A percentile compares a stretch with the other conserved stretches of the same genome.
Evolutionary conservation across 2,329 filamentous ascomycete species (phyloP).

Genomic region (Cercospora sesami): DNA sequence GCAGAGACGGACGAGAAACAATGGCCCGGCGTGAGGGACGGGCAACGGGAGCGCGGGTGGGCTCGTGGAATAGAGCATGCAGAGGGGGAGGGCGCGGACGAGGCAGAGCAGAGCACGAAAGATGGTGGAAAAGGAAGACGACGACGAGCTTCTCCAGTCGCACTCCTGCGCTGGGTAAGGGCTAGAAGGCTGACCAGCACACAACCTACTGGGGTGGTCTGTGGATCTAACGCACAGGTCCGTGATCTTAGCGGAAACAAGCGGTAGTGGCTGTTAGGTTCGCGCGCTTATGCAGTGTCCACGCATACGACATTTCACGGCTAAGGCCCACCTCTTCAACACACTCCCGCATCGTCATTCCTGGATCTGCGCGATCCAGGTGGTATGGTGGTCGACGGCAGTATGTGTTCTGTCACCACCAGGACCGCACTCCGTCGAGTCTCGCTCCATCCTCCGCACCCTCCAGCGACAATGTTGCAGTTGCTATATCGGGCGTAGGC

Average conservation of each 20-base stretch:
- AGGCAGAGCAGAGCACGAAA: neutral
- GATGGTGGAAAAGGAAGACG: neutral
- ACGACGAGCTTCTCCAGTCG: slow-evolving; percentile 4
- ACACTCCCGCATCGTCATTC: neutral
- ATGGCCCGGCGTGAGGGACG: neutral
- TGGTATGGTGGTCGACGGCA: neutral
- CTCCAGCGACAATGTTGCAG: neutral
- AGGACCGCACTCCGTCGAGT: neutral
- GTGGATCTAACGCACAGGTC: neutral
- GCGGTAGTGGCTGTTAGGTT: neutral
- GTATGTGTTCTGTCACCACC: neutral
- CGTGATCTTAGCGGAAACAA: neutral
- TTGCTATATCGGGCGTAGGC: neutral
- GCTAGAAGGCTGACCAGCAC: neutral
- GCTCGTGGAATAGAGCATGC: neutral
- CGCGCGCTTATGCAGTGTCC: neutral
- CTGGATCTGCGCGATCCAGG: neutral
- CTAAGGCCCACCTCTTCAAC: neutral
- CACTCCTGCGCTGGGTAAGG: neutral
- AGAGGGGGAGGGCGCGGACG: neutral
- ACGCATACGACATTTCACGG: neutral
- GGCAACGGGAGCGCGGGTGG: neutral
- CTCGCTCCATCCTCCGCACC: neutral
- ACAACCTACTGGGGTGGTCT: neutral
- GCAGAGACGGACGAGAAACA: neutral